phyloP scores from a whole-genome alignment of 1,284 basidiomycete species.

The Cryptococcus sp. region DNA sequence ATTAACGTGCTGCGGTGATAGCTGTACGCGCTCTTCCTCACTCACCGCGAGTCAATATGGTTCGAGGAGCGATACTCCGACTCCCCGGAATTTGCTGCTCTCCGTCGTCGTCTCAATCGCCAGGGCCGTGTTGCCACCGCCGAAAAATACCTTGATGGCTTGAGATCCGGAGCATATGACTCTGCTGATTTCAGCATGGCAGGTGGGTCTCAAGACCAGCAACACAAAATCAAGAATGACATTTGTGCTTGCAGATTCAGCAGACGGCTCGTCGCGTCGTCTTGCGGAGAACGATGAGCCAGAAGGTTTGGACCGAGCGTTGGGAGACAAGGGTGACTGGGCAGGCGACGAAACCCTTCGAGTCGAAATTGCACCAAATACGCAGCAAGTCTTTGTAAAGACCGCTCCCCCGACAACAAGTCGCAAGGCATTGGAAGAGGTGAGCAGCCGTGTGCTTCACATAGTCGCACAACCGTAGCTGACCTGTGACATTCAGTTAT shows the following conservation, averaged over 20 bases:
- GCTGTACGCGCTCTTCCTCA: conserved; percentile 84
- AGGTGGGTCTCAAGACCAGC: conserved; percentile 26
- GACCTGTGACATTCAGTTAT: conserved; percentile 33
- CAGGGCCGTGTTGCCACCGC: conserved; percentile 76
- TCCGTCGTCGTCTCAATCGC: conserved; percentile 73
- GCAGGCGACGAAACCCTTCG: conserved; percentile 54
- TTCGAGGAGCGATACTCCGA: conserved; percentile 92
- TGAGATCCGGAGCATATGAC: conserved; percentile 81
- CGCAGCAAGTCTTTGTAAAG: conserved; percentile 88
- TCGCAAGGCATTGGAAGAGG: conserved; percentile 81
- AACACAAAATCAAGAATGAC: neutral
- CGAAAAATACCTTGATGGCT: conserved; percentile 69
- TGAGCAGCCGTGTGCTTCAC: conserved; percentile 49
- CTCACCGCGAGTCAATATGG: conserved; percentile 88
- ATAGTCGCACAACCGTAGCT: neutral
- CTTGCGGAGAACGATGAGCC: conserved; percentile 52
- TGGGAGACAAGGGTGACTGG: conserved; percentile 58
- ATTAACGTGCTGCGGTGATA: conserved; percentile 18
- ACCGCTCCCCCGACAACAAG: conserved; percentile 89
- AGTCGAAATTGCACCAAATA: conserved; percentile 70
- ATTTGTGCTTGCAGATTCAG: conserved; percentile 10
- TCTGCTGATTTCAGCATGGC: conserved; percentile 55
- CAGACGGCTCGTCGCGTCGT: conserved; percentile 45
- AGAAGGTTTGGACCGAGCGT: conserved; percentile 37
- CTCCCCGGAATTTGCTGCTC: conserved; percentile 63